Conservation (phyloP, 1,284 basidiomycete genomes). For the Pisolithus thermaeus region DNA sequence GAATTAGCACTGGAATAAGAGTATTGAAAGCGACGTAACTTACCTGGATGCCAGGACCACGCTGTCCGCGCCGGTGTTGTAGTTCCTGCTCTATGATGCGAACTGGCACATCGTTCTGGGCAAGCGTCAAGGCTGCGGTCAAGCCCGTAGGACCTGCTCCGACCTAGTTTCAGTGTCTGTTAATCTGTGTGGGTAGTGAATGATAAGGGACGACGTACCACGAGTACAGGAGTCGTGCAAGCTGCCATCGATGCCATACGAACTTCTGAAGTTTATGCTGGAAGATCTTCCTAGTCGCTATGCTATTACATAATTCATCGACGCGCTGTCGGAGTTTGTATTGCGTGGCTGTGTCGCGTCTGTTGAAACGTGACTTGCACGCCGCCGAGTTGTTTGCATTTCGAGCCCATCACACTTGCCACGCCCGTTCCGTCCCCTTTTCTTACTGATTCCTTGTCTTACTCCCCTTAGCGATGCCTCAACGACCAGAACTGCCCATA, state of each 20-base stretch:
- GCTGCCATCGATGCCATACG: conserved; percentile 6
- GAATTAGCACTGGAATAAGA: too few relatives aligned
- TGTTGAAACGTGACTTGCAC: conserved; percentile 24
- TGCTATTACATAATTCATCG: too few relatives aligned
- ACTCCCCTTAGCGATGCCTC: conserved; percentile 14
- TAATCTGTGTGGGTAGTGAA: neutral
- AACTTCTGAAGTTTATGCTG: too few relatives aligned
- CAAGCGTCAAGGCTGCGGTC: conserved; percentile 40
- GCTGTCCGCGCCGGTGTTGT: conserved; percentile 17
- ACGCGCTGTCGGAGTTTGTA: too few relatives aligned
- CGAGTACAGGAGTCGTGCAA: conserved; percentile 15
- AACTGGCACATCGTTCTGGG: conserved; percentile 35
- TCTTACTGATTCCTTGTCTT: conserved; percentile 9
- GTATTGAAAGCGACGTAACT: neutral
- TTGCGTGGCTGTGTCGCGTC: conserved; percentile 19
- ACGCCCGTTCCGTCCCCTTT: neutral
- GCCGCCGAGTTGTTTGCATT: neutral
- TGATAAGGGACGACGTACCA: conserved; percentile 8
- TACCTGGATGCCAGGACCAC: conserved; percentile 27
- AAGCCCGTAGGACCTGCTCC: conserved; percentile 48
- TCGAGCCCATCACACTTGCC: conserved; percentile 8
- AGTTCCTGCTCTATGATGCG: conserved; percentile 32
- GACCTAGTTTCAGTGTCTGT: conserved; percentile 25
- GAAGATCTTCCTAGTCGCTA: too few relatives aligned
- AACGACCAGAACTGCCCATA: conserved; percentile 34